A percentile compares a stretch with the other conserved stretches of the same genome.
These are phyloP conservation scores for Cordyceps farinosa DNA, from an alignment of 2,329 filamentous ascomycete species.

Conservation along the genomic window DNA sequence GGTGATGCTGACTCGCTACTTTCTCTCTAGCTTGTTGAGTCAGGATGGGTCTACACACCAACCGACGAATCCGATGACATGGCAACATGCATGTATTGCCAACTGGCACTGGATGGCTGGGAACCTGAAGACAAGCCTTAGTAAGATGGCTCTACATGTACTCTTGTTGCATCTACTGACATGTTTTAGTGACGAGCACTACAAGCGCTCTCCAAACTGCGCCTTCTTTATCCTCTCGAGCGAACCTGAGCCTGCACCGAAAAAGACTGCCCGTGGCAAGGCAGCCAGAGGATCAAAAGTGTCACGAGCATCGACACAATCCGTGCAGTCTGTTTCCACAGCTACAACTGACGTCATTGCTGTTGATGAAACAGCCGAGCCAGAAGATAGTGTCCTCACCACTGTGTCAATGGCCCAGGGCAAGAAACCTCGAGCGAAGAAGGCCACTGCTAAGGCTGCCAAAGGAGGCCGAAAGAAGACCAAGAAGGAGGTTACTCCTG, in stretches of 20 bases:
- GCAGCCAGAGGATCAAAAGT: conserved; percentile 61
- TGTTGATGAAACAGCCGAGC: conserved; percentile 45
- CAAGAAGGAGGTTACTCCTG: conserved; percentile 48
- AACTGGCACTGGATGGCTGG: conserved; percentile 88
- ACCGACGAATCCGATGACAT: conserved; percentile 80
- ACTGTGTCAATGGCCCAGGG: conserved; percentile 57
- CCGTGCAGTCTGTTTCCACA: conserved; percentile 54
- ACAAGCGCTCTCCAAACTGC: conserved; percentile 72
- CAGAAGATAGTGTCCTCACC: conserved; percentile 58
- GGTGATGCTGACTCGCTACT: conserved; percentile 16
- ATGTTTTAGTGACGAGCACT: conserved; percentile 73
- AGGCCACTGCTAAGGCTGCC: conserved; percentile 49
- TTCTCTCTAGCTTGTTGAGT: conserved; percentile 69
- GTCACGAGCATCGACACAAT: conserved; percentile 62
- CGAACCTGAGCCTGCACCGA: conserved; percentile 50
- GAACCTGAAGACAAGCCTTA: conserved; percentile 86
- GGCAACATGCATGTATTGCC: conserved; percentile 87
- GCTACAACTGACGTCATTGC: conserved; percentile 48
- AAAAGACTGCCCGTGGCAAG: conserved; percentile 54
- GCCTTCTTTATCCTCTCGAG: conserved; percentile 73
- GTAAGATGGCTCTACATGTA: conserved; percentile 44
- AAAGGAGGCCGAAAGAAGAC: conserved; percentile 39
- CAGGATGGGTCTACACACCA: conserved; percentile 92
- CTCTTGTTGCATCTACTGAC: conserved; percentile 24
- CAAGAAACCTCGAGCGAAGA: conserved; percentile 40